Conservation (phyloP, 208 protist species). For the Trypanosoma caninum region DNA sequence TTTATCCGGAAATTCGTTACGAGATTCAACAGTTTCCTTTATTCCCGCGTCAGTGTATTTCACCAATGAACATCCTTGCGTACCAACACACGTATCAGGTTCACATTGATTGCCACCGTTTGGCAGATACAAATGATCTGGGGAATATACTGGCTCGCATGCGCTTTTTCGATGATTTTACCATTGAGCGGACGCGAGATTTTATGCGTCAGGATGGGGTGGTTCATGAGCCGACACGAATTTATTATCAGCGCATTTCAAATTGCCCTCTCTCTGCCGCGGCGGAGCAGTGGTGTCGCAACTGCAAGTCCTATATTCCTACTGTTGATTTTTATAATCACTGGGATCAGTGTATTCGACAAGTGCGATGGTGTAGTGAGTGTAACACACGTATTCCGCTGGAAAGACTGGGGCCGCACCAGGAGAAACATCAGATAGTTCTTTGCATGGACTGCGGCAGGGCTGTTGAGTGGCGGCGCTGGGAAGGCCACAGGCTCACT, state of each 20-base stretch:
- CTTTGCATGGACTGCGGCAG: slow-evolving; percentile 86
- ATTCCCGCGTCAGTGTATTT: slow-evolving; percentile 68
- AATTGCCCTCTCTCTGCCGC: slow-evolving; percentile 34
- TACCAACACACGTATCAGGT: slow-evolving; percentile 58
- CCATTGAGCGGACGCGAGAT: slow-evolving; percentile 63
- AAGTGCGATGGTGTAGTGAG: slow-evolving; percentile 83
- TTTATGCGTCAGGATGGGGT: slow-evolving; percentile 76
- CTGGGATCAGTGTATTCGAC: slow-evolving; percentile 67
- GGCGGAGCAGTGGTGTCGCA: slow-evolving; percentile 87
- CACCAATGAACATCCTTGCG: slow-evolving; percentile 50
- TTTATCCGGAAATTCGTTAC: slow-evolving; percentile 73
- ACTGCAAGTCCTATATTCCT: slow-evolving; percentile 85
- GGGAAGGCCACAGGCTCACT: slow-evolving; percentile 85
- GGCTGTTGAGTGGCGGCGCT: slow-evolving; percentile 85
- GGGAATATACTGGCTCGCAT: slow-evolving; percentile 83
- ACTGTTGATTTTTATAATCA: slow-evolving; percentile 64
- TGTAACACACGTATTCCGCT: slow-evolving; percentile 78
- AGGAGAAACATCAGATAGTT: slow-evolving; percentile 89
- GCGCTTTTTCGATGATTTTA: slow-evolving; percentile 80
- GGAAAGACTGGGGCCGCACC: slow-evolving; percentile 75
- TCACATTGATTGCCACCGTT: slow-evolving; percentile 69
- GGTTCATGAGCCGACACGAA: slow-evolving; percentile 88
- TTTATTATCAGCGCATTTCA: slow-evolving; percentile 79
- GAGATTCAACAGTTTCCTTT: slow-evolving; percentile 84
- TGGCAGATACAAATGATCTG: slow-evolving; percentile 88